phyloP scores from a whole-genome alignment of 371 early-diverging fungal genomes.

The Neoconidiobolus thromboides region DNA sequence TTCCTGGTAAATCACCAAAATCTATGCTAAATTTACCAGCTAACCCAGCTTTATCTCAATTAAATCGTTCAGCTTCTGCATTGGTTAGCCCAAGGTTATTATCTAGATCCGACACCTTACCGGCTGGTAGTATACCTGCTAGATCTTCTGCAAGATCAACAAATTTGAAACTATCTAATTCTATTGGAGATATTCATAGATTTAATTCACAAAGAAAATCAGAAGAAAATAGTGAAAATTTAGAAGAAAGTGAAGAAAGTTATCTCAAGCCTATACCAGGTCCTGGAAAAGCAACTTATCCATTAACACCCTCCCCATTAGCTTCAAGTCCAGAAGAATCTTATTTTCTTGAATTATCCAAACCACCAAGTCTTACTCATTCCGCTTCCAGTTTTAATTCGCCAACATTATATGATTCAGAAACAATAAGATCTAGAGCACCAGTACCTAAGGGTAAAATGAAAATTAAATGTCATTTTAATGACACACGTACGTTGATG shows the following conservation, averaged over 20 bases:
- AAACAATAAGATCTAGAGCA: neutral
- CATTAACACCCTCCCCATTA: neutral
- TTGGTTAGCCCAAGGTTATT: neutral
- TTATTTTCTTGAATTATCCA: neutral
- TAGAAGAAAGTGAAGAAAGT: neutral
- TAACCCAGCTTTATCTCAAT: neutral
- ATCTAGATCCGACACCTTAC: neutral
- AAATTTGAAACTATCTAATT: too few relatives aligned
- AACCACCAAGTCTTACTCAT: neutral
- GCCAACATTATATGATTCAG: neutral
- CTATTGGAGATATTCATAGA: too few relatives aligned
- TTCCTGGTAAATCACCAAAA: neutral
- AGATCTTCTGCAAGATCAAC: too few relatives aligned
- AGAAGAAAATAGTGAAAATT: neutral
- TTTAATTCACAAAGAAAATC: neutral
- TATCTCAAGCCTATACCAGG: neutral
- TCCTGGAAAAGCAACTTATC: slow-evolving; percentile 11
- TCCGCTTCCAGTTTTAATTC: neutral
- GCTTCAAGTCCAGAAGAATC: slow-evolving; percentile 2
- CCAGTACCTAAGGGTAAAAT: slow-evolving; percentile 16
- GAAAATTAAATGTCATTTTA: slow-evolving; percentile 61
- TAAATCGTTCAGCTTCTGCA: neutral
- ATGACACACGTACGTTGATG: slow-evolving; percentile 50
- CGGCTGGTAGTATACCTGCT: neutral
- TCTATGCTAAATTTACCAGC: neutral